Evolutionary conservation across 352 stramenopile species (phyloP), one percentile per base, ranked within the genome.

Genomic region (Saprolegnia diclina): DNA sequence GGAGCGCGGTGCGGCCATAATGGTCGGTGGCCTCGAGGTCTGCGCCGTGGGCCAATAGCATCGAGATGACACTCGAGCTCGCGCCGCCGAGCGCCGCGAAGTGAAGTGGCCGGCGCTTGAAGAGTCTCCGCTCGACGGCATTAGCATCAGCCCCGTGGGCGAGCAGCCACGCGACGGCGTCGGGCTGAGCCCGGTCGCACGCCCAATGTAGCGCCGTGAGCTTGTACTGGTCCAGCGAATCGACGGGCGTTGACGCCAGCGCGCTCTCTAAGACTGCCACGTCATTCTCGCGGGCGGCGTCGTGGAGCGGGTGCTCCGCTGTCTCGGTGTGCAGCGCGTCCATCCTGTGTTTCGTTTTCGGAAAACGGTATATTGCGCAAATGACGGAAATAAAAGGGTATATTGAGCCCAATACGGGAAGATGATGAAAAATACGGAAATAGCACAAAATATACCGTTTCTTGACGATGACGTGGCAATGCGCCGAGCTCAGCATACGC

Each of bases 201-300:
- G 82, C 79, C 84, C 84, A 92, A 73, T 92, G 82, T 65, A 92
- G 71, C 35, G 81, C 71, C 38, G 82, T 90, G 66, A 92, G 76
- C 0, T 74, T 74, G 72, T 90, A 92, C 76, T 82, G 73, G 24
- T 67, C 37, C 16, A 50, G 35, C 19, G 86, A 76, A 3, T 73
- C 71, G 3, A 61, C 65, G 56, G 82, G 71, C 53, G 82, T 78
- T 9, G 63, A 32, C 11, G 63, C 68, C 56, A 72, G 13, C 1
- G 75, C n/a, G 18, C 19, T 13, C 10, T 26, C 44, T 18, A 92
- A 74, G 62, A 76, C 70, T 2, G 76, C 72, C 18, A 80, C 45
- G 44, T 76, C 67, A 22, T 76, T 76, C n/a, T 82, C 82, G 40
- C 84, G 77, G 37, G 80, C 82, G 29, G 79, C 76, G 18, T 85